Percentiles rank a stretch among this genome's conserved stretches.
These are phyloP conservation scores for Phyllosticta capitalensis DNA, from an alignment of 2,329 filamentous ascomycete species.

Conservation along the genomic window DNA sequence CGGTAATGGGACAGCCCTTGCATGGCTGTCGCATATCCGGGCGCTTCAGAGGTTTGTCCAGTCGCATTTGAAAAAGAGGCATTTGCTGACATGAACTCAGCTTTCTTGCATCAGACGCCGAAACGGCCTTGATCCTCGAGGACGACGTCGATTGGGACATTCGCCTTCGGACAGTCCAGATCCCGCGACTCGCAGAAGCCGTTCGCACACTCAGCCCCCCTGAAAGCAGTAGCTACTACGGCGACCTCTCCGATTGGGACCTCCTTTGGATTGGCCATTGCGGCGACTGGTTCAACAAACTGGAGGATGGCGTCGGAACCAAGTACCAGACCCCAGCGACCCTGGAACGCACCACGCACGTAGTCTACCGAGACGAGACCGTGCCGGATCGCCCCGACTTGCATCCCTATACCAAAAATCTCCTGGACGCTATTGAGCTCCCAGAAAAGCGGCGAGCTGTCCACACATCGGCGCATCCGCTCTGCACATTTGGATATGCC, in stretches of 20 bases:
- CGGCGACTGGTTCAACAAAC: conserved; percentile 31
- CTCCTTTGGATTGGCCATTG: conserved; percentile 37
- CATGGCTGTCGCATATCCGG: conserved; percentile 36
- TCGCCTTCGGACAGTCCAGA: conserved; percentile 33
- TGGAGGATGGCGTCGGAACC: conserved; percentile 14
- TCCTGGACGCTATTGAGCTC: conserved; percentile 29
- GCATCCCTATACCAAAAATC: conserved; percentile 30
- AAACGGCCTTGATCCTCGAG: conserved; percentile 35
- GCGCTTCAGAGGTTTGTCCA: conserved; percentile 28
- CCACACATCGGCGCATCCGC: conserved; percentile 32
- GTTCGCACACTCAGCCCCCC: conserved; percentile 24
- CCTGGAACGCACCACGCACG: conserved; percentile 22
- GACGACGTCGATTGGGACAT: conserved; percentile 40
- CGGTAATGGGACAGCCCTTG: conserved; percentile 31
- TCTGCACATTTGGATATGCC: conserved; percentile 36
- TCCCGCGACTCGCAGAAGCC: conserved; percentile 31
- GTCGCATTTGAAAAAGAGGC: not conserved
- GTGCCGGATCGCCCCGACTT: conserved; percentile 27
- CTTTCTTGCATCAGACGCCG: conserved; percentile 33
- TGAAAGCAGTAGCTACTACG: conserved; percentile 29
- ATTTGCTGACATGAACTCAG: conserved; percentile 16
- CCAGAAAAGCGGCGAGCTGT: conserved; percentile 29
- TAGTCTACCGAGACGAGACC: conserved; percentile 28
- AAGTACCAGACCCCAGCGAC: conserved; percentile 18
- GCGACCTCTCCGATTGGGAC: conserved; percentile 30